phyloP scores from a whole-genome alignment of 2,329 filamentous ascomycete genomes.

The Phialemoniopsis sp. region DNA sequence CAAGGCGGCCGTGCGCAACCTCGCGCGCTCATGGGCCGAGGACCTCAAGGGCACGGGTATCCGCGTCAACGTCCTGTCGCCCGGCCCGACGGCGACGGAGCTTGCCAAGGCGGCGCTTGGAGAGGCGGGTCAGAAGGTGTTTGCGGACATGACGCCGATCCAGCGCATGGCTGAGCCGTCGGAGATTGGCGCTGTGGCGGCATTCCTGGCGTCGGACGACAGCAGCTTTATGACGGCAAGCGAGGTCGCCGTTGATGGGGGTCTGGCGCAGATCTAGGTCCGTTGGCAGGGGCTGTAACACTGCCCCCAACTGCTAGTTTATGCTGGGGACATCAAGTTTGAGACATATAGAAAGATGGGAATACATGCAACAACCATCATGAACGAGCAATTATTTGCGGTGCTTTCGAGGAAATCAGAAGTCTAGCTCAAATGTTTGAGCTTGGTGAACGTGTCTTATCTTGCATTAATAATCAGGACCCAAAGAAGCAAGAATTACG shows the following conservation, averaged over 20 bases:
- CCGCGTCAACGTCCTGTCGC: conserved; percentile 8
- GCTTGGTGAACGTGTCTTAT: no score
- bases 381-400: no score
- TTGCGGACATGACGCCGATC: conserved; percentile 4
- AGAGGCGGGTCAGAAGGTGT: conserved; percentile 5
- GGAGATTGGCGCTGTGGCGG: conserved; percentile 6
- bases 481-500: no score
- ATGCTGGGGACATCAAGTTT: no score
- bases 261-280: conserved; percentile 7
- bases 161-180: conserved; percentile 7
- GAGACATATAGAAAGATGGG: no score
- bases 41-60: conserved; percentile 6
- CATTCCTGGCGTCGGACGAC: conserved; percentile 8
- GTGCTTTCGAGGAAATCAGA: no score
- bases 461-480: no score
- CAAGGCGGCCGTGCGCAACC: conserved; percentile 9
- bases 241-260: conserved; percentile 8
- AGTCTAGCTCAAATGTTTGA: no score
- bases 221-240: conserved; percentile 10
- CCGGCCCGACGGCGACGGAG: conserved; percentile 7
- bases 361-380: no score
- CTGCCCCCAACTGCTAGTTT: no score
- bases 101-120: conserved; percentile 6
- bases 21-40: conserved; percentile 7
- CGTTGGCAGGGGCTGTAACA: no score